Base-by-base conservation (phyloP, 306 rosid genomes). In the Lithocarpus polystachyus region DNA sequence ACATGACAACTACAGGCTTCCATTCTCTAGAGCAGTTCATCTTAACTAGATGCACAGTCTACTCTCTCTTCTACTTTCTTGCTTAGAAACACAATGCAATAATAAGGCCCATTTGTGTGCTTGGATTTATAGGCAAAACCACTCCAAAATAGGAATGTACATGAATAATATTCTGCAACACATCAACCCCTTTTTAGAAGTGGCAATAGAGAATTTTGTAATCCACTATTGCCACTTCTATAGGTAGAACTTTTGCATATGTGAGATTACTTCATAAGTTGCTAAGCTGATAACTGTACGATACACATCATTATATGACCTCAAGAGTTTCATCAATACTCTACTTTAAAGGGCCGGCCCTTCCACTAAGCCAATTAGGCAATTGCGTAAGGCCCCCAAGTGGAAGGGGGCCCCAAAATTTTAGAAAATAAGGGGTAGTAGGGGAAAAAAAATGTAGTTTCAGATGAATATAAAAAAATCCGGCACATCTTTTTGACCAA, bases 1-100 rank as follows among this genome's bases (percentile, higher is more conserved):
- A 68, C 99, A 94, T 86, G 64, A 79, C 61, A 74, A 64, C 23
- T 80, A 84, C 78, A 72, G 87, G 86, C 89, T 84, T 92, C 90
- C 86, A 84, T 82, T 85, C 69, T 76, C 40, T 84, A 79, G 45
- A 62, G 45, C 71, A 73, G 20, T 79, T 76, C 87, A 85, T 86
- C 83, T 76, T 56, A 72, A 70, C 75, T 28, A 26, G 55, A 55
- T 52, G 65, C 85, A 33, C 72, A 40, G 28, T 17, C 2, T 48
- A 19, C 12, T 45, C 4, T 29, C 12, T 62, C 20, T 51, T 20
- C 14, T 65, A 5, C 69, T 24, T 22, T 60, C 12, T 40, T 69
- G 68, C 67, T 80, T 82, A 31, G 68, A 40, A 76, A 57, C 73
- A 70, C 45, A 33, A 62, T 65, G 82, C 24, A 79, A n/a, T 70